phyloP scores from a whole-genome alignment of 139 green algal species.

The Trebouxia sp. region DNA sequence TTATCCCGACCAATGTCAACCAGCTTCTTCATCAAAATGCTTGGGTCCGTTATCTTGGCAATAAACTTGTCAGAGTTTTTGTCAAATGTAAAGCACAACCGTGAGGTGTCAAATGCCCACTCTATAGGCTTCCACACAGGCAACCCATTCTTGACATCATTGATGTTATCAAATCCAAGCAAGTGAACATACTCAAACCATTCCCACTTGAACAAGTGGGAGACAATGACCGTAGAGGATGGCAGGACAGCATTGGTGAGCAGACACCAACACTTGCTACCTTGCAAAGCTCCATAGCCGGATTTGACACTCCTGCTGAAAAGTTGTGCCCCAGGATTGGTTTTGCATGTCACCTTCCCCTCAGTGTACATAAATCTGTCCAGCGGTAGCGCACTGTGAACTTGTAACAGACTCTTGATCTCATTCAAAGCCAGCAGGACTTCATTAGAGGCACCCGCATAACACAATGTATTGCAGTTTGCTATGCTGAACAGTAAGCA shows the following conservation, averaged over 20 bases:
- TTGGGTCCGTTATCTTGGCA: no score
- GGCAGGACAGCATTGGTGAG: conserved; percentile 9
- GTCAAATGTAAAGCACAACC: conserved; percentile 11
- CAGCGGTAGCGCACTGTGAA: conserved; percentile 3
- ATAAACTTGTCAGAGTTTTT: background rate
- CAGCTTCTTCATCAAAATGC: no score
- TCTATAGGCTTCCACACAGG: conserved; percentile 8
- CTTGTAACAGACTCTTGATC: conserved; percentile 13
- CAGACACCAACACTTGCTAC: conserved; percentile 6
- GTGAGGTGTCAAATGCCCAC: conserved; percentile 13
- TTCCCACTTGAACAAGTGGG: no score
- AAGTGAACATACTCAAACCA: conserved; percentile 14
- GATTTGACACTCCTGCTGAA: conserved; percentile 8
- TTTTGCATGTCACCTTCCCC: conserved; percentile 4
- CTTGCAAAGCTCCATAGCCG: no score
- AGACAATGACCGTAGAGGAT: conserved; percentile 5
- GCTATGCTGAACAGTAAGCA: conserved; percentile 2
- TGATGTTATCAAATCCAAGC: conserved; percentile 7
- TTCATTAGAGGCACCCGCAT: conserved; percentile 5
- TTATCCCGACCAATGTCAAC: no score
- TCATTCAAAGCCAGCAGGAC: background rate
- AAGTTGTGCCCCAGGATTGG: background rate
- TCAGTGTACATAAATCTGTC: conserved; percentile 13
- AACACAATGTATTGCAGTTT: background rate
- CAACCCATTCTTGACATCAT: conserved; percentile 11